phyloP scores from a whole-genome alignment of 2,329 filamentous ascomycete species.

The Huntiella bhutanensis region DNA sequence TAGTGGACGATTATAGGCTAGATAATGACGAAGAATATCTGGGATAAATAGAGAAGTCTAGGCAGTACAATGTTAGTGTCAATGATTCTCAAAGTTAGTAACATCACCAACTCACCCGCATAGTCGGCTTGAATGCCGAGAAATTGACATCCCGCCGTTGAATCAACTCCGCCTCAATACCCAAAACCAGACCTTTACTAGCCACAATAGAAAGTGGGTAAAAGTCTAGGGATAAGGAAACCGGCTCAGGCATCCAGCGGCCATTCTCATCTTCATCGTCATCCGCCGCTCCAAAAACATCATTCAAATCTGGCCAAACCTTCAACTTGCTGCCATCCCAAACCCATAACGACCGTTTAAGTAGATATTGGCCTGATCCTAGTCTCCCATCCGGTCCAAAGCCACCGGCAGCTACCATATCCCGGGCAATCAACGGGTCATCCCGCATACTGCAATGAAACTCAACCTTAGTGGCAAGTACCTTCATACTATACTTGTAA shows the following conservation, averaged over 20 bases:
- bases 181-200: conserved; percentile 77
- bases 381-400: conserved; percentile 8
- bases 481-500: conserved; percentile 94
- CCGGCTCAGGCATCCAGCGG: conserved; percentile 52
- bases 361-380: conserved; percentile 11
- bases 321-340: conserved; percentile 79
- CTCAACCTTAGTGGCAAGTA: conserved; percentile 89
- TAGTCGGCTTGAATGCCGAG: conserved; percentile 72
- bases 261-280: conserved; percentile 37
- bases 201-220: conserved; percentile 78
- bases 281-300: conserved; percentile 55
- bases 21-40: conserved; percentile 62
- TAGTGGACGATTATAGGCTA: conserved; percentile 56
- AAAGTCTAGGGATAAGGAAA: conserved; percentile 77
- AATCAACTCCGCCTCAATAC: conserved; percentile 82
- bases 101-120: conserved; percentile 44
- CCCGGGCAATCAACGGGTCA: conserved; percentile 30
- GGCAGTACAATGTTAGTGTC: not conserved
- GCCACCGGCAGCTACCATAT: conserved; percentile 16
- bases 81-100: not conserved
- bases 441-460: conserved; percentile 89
- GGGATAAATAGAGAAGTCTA: conserved; percentile 87
- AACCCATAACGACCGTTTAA: conserved; percentile 82
- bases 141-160: conserved; percentile 84
- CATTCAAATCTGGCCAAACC: conserved; percentile 75